phyloP scores from a whole-genome alignment of 1,284 basidiomycete species.

The Ustilago trichophora region DNA sequence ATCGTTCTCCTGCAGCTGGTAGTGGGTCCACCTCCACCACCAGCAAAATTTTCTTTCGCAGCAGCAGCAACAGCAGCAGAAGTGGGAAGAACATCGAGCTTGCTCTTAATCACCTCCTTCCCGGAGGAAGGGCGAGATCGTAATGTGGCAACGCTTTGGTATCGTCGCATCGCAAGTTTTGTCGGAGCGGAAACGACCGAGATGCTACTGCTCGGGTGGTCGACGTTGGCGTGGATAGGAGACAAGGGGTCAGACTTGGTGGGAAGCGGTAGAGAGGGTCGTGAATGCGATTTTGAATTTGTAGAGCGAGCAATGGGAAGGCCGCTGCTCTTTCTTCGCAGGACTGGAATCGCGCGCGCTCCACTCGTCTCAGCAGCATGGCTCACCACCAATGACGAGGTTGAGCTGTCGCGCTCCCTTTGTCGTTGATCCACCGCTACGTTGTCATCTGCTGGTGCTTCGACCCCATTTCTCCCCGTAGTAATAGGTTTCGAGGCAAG shows the following conservation, averaged over 20 bases:
- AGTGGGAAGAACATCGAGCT: too few species aligned
- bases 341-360: neutral
- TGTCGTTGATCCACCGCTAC: too few species aligned
- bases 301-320: slow-evolving; percentile 14
- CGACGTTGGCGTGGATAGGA: neutral
- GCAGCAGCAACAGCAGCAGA: too few species aligned
- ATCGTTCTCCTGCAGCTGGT: neutral
- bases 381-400: too few species aligned
- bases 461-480: too few species aligned
- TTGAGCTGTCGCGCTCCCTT: neutral
- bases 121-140: neutral
- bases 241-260: neutral
- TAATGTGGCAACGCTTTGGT: slow-evolving; percentile 18
- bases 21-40: too few species aligned
- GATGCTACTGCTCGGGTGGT: neutral
- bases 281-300: neutral
- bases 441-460: too few species aligned
- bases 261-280: slow-evolving; percentile 15
- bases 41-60: neutral
- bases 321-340: slow-evolving; percentile 29
- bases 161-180: slow-evolving; percentile 2
- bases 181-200: too few species aligned
- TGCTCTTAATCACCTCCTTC: too few species aligned
- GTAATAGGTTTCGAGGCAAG: too few species aligned
- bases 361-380: neutral